Percentiles rank a stretch among this genome's conserved stretches.
These are phyloP conservation scores for Sporothrix sp. DNA, from an alignment of 2,329 filamentous ascomycete species.

Conservation along the genomic window DNA sequence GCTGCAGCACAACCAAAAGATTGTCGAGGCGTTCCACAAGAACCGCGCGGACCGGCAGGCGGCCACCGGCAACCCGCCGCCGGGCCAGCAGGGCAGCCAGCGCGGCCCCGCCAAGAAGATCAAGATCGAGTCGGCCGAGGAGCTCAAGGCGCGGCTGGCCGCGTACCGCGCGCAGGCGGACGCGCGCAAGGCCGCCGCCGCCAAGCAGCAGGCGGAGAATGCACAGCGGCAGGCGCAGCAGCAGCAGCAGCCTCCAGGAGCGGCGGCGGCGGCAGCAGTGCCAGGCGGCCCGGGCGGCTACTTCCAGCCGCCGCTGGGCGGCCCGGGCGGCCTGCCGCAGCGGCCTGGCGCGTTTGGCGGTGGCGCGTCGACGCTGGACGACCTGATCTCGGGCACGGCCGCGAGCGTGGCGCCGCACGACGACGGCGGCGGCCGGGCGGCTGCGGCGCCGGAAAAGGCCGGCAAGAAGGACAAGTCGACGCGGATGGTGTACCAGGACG, in stretches of 20 bases:
- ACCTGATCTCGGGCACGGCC: conserved; percentile 34
- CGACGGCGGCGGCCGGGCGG: too few relatives aligned
- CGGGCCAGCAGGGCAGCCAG: conserved; percentile 47
- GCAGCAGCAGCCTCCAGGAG: conserved; percentile 30
- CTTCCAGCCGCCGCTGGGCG: conserved; percentile 27
- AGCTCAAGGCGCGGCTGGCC: conserved; percentile 70
- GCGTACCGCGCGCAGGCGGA: conserved; percentile 63
- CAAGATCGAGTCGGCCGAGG: conserved; percentile 64
- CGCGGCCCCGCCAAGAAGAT: conserved; percentile 56
- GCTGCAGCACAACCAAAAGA: conserved; percentile 74
- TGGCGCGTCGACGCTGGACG: conserved; percentile 34
- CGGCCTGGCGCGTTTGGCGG: conserved; percentile 22
- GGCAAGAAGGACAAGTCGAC: conserved; percentile 41
- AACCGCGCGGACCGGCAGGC: conserved; percentile 73
- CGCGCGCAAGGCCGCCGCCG: conserved; percentile 44
- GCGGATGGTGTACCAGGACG: conserved; percentile 73
- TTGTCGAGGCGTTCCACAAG: conserved; percentile 77
- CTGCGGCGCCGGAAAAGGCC: conserved; percentile 34
- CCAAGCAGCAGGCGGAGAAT: conserved; percentile 19
- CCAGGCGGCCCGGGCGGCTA: too few relatives aligned
- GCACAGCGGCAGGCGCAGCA: conserved; percentile 27
- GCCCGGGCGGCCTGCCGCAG: conserved; percentile 21
- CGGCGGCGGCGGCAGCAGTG: conserved; percentile 25
- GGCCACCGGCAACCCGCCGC: conserved; percentile 72
- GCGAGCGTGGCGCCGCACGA: conserved; percentile 20